Percentiles rank a stretch among this genome's conserved stretches.
Evolutionary conservation across 768 basidiomycete species (phyloP).

Genomic region (Leccinum fibrillosum): DNA sequence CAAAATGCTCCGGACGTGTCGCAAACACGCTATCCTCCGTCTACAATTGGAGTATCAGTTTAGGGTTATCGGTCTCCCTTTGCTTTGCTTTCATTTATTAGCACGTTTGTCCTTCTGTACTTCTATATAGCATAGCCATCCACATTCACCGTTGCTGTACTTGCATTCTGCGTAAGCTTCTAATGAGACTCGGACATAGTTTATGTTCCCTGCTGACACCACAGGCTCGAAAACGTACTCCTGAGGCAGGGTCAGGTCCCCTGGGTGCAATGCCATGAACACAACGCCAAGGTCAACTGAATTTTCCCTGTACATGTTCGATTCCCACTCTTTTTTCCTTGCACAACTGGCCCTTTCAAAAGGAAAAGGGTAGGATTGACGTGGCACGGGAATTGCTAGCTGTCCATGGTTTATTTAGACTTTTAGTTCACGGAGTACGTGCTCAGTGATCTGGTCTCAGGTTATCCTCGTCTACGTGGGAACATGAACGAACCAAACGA

Average conservation of each 20-base stretch:
- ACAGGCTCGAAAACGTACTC: not conserved
- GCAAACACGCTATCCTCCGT: constrained; percentile 16
- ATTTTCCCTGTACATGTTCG: constrained; percentile 10
- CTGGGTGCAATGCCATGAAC: constrained; percentile 3
- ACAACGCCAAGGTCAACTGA: not conserved
- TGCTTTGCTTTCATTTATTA: constrained; percentile 20
- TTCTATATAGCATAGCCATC: constrained; percentile 23
- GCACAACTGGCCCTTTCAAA: constrained; percentile 3
- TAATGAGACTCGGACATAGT: constrained; percentile 15
- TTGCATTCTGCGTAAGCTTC: constrained; percentile 12
- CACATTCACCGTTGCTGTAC: constrained; percentile 18
- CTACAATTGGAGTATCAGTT: constrained; percentile 22
- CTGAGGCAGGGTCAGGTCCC: constrained; percentile 9
- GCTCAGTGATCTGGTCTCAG: constrained; percentile 3
- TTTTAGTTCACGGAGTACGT: constrained; percentile 17
- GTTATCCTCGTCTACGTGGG: constrained; percentile 19
- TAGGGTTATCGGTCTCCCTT: constrained; percentile 7
- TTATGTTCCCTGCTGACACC: not conserved
- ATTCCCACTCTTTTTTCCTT: constrained; percentile 6
- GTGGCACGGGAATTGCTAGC: constrained; percentile 11
- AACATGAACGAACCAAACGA: constrained; percentile 10
- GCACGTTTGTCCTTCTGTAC: constrained; percentile 19
- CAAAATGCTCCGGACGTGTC: constrained; percentile 20
- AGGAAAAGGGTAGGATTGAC: constrained; percentile 14
- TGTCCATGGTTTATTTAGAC: constrained; percentile 21